Base-by-base conservation (phyloP, 306 rosid genomes). In the Cucumis melo region DNA sequence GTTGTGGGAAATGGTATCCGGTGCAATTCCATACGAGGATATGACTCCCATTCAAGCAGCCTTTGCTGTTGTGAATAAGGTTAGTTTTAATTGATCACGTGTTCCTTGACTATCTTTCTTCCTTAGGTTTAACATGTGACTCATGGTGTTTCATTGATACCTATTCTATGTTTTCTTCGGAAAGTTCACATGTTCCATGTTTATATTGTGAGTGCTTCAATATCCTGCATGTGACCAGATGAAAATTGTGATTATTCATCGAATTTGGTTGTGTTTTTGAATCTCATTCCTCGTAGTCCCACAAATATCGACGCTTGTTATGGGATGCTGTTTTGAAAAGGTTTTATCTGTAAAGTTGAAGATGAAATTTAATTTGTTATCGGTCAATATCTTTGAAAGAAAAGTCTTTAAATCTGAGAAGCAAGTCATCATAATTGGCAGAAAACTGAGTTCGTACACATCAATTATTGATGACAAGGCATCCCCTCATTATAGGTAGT, bases 41-140 rank as follows among this genome's bases (percentile, higher is more conserved):
- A 95, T 95, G 98, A 95, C 64, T 78, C 99, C 99, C 79, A 83
- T 95, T 74, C 99, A 95, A 80, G 99, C 99, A 55, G 99, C 99
- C 44, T 95, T 85, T 85, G 99, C 99, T 8, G 99, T 92, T 8
- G 91, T 95, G 51, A 88, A 90, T 56, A 95, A 95, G 99, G 99
- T 92, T 71, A 58, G 61, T 23, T 78, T 50, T 74, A 64, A 68
- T 2, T 39, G 13, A 24, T 64, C 75, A 61, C 67, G 5, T 58
- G 36, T 57, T 75, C 8, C 24, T 29, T 71, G 38, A 46, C 8
- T 21, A 71, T 46, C 36, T 48, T 48, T 24, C 63, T 74, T 55
- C 23, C 58, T 74, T 41, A 20, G 38, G 19, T 38, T 75, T 24
- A 75, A 38, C 54, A 15, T 58, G 55, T 20, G 67, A 36, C 6